Base-by-base conservation (phyloP, 768 basidiomycete species). In the Lepiota brunneoincarnata region DNA sequence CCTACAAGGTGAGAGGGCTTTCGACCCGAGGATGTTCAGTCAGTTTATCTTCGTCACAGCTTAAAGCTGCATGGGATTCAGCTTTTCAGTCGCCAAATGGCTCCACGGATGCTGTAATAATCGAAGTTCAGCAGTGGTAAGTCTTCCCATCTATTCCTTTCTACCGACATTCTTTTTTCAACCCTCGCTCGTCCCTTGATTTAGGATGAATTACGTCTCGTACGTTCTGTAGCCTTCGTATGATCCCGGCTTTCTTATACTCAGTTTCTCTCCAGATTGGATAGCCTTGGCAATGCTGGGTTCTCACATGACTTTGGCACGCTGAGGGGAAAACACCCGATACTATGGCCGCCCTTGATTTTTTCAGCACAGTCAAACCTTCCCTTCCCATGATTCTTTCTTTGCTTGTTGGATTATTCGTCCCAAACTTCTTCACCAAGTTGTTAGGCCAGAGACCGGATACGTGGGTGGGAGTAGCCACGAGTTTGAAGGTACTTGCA, bases 281-380 rank as follows among this genome's bases (percentile, higher is more conserved):
- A 85, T 58, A 75, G 70, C 1, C 70, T 84, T 45, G 81, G 83
- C 14, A 77, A 83, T 24, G 80, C 80, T 4, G 80, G 81, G 0
- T 84, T 84, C 54, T 76, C 77, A 4, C 76, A 84, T 57, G 70
- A 82, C 58, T 86, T 85, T 56, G 74, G 75, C 14, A 63, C 77
- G 0, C 69, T 84, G 4, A 73, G 78, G 11, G 82, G 82, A 4
- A 77, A 49, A 61, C 61, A 20, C 69, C 76, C 4, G 55, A 66
- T 4, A 68, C 82, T 15, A 67, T 71, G 1, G 66, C 72, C 6
- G 66, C 69, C 2, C 76, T 80, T 26, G 72, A 74, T 11, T 61
- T 66, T 0, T 69, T 75, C 38, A 31, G 31, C 31, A 60, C 42
- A 21, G 52, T 54, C 15, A 60, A 69, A 4, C 52, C 56, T 9